Evolutionary conservation across 164 flowering plant genomes (phyloP), one percentile per base, ranked within the genome.

Genomic region (Protea cynaroides): DNA sequence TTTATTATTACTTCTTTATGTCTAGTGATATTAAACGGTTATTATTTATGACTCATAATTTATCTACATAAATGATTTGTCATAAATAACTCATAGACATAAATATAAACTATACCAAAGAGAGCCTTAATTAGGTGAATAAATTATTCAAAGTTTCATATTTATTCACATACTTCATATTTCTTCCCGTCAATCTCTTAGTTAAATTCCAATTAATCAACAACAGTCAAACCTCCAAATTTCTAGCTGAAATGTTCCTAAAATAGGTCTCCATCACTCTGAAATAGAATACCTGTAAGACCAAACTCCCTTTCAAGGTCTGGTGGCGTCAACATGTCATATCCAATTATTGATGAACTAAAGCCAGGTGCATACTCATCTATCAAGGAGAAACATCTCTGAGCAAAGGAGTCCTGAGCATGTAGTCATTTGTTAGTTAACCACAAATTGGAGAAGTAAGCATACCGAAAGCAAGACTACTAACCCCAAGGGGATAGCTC

Each of bases 301-400:
- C 96, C 96, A 71, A 94, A 78, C 73, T 79, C 87, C 76, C 87
- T 84, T 72, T 94, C 98, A 40, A 94, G 96, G 69, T 94, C 97
- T 38, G 93, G 95, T 40, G 98, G 98, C 61, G 97, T 84, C 76
- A 93, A 69, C 96, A 94, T 90, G 79, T 94, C 98, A 75, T 89
- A 89, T 50, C 79, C 87, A 67, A 90, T 75, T 36, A 94, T 64
- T 56, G 98, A 90, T 65, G 97, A 82, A 72, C 85, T 94, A 74
- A 94, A 94, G 50, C 95, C 95, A 40, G 98, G 95, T 43, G 95
- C 93, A 79, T 94, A 87, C 63, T 94, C 95, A 56, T 91, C 97
- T 50, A 94, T 85, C 75, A 89, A 74, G 65, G 69, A 69, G 79
- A 94, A 91, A 70, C 98, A 94, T 80, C 87, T 81, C 59, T 82